These are phyloP conservation scores for Nothomitra cinnamomea DNA, from an alignment of 2,329 filamentous ascomycete genomes.

Conservation along the genomic window DNA sequence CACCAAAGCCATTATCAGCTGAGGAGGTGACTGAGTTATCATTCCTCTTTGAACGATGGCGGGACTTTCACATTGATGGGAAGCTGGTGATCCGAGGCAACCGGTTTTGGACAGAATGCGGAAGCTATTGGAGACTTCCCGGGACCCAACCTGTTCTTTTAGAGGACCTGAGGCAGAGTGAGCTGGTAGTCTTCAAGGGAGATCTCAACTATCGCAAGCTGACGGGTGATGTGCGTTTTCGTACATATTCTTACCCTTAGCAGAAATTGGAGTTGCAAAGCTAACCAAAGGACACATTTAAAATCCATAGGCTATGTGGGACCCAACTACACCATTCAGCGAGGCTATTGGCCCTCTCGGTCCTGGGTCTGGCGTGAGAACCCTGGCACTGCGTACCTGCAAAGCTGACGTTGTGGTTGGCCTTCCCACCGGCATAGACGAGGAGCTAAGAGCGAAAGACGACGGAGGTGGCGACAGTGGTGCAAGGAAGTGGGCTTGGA, in stretches of 20 bases:
- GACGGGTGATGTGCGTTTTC: conserved; percentile 57
- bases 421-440: conserved; percentile 64
- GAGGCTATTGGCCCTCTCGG: conserved; percentile 77
- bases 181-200: conserved; percentile 91
- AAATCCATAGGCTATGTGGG: conserved; percentile 51
- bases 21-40: conserved; percentile 48
- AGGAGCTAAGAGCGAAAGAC: conserved; percentile 51
- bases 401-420: conserved; percentile 95
- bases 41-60: conserved; percentile 75
- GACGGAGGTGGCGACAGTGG: conserved; percentile 53
- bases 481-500: conserved; percentile 81
- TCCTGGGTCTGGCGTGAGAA: conserved; percentile 61
- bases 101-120: conserved; percentile 75
- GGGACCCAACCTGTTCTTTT: conserved; percentile 46
- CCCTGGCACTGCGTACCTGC: conserved; percentile 79
- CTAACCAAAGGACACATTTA: not conserved
- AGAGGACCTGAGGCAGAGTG: conserved; percentile 63
- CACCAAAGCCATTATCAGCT: conserved; percentile 40
- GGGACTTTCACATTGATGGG: conserved; percentile 61
- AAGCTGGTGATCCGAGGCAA: conserved; percentile 71
- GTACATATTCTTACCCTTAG: not conserved
- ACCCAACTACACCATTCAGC: conserved; percentile 70
- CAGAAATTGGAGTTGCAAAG: not conserved
- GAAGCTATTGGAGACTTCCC: conserved; percentile 80
- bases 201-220: conserved; percentile 94